A percentile compares a stretch with the other conserved stretches of the same genome.
Evolutionary conservation across 2,329 filamentous ascomycete species (phyloP).

Genomic region (Aureobasidium mangrovei): DNA sequence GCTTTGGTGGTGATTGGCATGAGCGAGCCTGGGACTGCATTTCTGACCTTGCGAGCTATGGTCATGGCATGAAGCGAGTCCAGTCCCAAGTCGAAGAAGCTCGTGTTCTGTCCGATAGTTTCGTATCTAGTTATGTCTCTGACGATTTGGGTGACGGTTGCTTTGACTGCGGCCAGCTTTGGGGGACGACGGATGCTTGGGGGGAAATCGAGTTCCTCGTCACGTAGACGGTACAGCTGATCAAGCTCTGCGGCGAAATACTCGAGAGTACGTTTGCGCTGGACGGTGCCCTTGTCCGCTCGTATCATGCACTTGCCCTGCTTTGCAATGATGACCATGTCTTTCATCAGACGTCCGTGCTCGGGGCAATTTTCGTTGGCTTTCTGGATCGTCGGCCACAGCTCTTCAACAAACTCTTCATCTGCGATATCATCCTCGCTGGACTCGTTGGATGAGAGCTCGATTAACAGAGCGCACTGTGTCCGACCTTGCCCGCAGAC

Average conservation of each 20-base stretch:
- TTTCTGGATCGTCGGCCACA: slow-evolving; percentile 38
- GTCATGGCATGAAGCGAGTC: slow-evolving; percentile 25
- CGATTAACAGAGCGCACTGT: slow-evolving; percentile 25
- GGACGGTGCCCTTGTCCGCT: slow-evolving; percentile 40
- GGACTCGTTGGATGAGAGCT: slow-evolving; percentile 17
- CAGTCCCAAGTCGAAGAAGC: slow-evolving; percentile 27
- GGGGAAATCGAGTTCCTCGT: neutral
- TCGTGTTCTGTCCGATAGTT: slow-evolving; percentile 11
- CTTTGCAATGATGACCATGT: slow-evolving; percentile 35
- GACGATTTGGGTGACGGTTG: neutral
- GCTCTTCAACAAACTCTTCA: slow-evolving; percentile 30
- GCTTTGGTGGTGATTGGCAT: neutral
- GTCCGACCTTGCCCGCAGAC: slow-evolving; percentile 26
- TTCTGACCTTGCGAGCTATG: neutral
- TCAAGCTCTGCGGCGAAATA: slow-evolving; percentile 42
- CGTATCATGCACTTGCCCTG: slow-evolving; percentile 36
- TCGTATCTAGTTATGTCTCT: neutral
- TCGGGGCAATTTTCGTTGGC: slow-evolving; percentile 35
- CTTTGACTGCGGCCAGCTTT: neutral
- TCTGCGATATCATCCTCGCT: slow-evolving; percentile 8
- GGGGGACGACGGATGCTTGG: neutral
- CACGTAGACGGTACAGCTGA: slow-evolving; percentile 30
- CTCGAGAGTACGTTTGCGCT: slow-evolving; percentile 32
- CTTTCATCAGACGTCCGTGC: slow-evolving; percentile 35
- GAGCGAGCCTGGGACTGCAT: neutral